Evolutionary conservation across 2,329 filamentous ascomycete genomes (phyloP), one percentile per base, ranked within the genome.

Genomic region (Pseudocercospora fuligena): DNA sequence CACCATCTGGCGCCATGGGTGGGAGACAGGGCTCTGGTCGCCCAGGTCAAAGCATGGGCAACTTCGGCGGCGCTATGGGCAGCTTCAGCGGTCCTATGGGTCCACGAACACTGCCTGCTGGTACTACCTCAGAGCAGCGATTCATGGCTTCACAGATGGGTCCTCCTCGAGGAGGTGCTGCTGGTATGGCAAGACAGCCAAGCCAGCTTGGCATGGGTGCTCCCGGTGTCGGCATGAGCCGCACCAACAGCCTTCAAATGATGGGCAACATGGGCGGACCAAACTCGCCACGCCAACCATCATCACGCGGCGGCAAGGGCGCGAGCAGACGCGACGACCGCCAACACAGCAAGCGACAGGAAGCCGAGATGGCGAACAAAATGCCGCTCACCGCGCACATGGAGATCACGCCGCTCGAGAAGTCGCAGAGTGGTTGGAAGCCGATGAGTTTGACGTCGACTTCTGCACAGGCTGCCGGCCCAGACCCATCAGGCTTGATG

Each of bases 331-430:
- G 85, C 66, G 81, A 82, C 66, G 82, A 85, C 43, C 85, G 85
- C 71, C 76, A 79, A 16, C 71, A 77, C 8, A 83, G 82, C 75
- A 85, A 83, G 67, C 75, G 78, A 61, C 90, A 93, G 72, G 82
- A 86, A 61, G 87, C 88, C 36, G 88, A 93, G 78, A 85, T 88
- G 76, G 90, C 91, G 78, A 93, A 93, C 85, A 89, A 87, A 71
- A 97, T 98, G 93, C 94, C 95, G 77, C 88, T 98, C 70, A 97
- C 94, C 66, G 89, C 89, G 66, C 90, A 91, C 72, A 85, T 88
- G 83, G 92, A 97, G 1, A 82, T 99, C 70, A 92, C 94, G 83
- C 89, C 91, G 60, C 91, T 98, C 60, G 83, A 88, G 66, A 81
- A 89, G 49, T 90, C 93, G 0, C 72, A 86, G n/a, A 87, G 82